phyloP scores from a whole-genome alignment of 176 grass and related monocot species.

The Cenchrus purpureus region DNA sequence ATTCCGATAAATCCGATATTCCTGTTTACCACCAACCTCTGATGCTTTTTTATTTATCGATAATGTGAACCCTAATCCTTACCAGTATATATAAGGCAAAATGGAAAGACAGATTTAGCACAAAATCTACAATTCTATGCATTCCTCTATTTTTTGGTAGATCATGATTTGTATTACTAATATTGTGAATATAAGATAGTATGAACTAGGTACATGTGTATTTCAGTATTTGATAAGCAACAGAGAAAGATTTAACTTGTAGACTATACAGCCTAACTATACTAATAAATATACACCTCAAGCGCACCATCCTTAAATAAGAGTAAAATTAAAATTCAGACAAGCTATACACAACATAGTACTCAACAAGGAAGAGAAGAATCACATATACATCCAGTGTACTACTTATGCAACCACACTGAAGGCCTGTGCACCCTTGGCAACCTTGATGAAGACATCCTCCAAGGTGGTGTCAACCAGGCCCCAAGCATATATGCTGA shows the following conservation, averaged over 20 bases:
- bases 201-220: background rate
- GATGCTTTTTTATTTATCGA: no score
- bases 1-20: no score
- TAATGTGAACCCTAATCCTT: background rate
- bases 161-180: background rate
- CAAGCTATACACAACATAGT: constrained; percentile 17
- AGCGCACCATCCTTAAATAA: background rate
- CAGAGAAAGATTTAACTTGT: background rate
- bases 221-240: background rate
- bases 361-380: background rate
- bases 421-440: constrained; percentile 49
- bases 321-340: background rate
- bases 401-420: constrained; percentile 16
- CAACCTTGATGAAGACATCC: constrained; percentile 66
- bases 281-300: constrained; percentile 26
- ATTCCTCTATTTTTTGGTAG: background rate
- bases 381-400: background rate
- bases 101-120: background rate
- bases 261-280: background rate
- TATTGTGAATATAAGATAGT: background rate
- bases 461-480: constrained; percentile 65
- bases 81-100: no score
- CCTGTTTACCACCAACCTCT: no score
- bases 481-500: constrained; percentile 57
- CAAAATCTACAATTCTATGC: background rate